Evolutionary conservation across 2,329 filamentous ascomycete species (phyloP).

Genomic region (Orbilia quercus): DNA sequence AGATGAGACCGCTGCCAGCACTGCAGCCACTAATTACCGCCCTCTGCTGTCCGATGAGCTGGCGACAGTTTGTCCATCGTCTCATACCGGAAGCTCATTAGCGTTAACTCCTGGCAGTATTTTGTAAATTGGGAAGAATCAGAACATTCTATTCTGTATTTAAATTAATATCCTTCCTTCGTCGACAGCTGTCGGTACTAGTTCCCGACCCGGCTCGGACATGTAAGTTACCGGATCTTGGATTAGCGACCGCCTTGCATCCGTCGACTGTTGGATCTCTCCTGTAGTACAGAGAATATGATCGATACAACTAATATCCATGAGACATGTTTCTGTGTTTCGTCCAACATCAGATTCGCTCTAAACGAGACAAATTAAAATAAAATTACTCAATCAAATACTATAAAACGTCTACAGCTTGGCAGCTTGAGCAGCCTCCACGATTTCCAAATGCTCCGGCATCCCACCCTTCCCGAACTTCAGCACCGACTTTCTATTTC

Average conservation of each 20-base stretch:
- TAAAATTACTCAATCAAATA: neutral
- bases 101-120: too few relatives aligned
- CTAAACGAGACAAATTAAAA: neutral
- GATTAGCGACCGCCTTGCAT: constrained; percentile 18
- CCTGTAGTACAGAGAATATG: neutral
- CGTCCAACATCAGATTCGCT: too few relatives aligned
- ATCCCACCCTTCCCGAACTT: constrained; percentile 67
- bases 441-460: constrained; percentile 69
- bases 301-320: neutral
- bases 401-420: constrained; percentile 43
- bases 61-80: too few relatives aligned
- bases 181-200: neutral
- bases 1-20: constrained; percentile 7
- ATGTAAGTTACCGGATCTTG: constrained; percentile 31
- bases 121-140: too few relatives aligned
- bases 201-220: constrained; percentile 32
- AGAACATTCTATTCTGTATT: too few relatives aligned
- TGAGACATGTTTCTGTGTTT: neutral
- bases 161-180: too few relatives aligned
- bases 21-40: too few relatives aligned
- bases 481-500: constrained; percentile 71
- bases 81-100: too few relatives aligned
- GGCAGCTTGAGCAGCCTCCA: constrained; percentile 66
- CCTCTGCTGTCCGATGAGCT: neutral
- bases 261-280: constrained; percentile 4